Conservation (phyloP, 1,139 yeast genomes). For the Suhomyces atakaporum region DNA sequence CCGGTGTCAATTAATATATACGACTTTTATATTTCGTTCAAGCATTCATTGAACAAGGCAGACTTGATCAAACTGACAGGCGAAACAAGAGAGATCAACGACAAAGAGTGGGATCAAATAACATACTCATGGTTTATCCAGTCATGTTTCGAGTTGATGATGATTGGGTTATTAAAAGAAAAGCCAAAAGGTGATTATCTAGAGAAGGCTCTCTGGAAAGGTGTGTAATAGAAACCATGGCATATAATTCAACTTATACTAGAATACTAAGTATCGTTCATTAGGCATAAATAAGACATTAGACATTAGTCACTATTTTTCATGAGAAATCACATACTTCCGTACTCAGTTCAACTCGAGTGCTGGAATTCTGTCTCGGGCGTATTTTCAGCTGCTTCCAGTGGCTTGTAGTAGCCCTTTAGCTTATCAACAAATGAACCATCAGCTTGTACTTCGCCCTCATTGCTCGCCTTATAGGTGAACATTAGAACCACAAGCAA, state of each 20-base stretch:
- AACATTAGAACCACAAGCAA: constrained; percentile 18
- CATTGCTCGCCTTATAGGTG: constrained; percentile 3
- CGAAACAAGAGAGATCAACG: constrained; percentile 6
- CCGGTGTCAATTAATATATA: constrained; percentile 70
- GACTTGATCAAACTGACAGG: constrained; percentile 27
- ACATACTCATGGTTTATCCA: constrained; percentile 47
- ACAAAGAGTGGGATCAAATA: constrained; percentile 29
- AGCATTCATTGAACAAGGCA: constrained; percentile 49
- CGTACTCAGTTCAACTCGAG: too few species aligned
- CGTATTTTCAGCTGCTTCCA: not conserved
- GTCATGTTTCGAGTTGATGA: constrained; percentile 41
- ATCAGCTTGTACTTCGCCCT: not conserved
- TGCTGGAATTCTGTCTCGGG: too few species aligned
- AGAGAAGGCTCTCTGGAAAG: constrained; percentile 49
- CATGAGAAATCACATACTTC: too few species aligned
- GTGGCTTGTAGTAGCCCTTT: not conserved
- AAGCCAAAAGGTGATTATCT: constrained; percentile 48
- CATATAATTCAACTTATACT: not conserved
- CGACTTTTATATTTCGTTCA: constrained; percentile 77
- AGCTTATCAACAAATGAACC: not conserved
- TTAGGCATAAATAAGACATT: not conserved
- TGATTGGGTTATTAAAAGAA: constrained; percentile 44
- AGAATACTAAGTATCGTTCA: not conserved
- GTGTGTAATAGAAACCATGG: constrained; percentile 22
- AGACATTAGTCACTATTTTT: not conserved